Percentiles rank a stretch among this genome's conserved stretches.
These are phyloP conservation scores for Neofusicoccum kwambonambiense DNA, from an alignment of 2,329 filamentous ascomycete genomes.

Conservation along the genomic window DNA sequence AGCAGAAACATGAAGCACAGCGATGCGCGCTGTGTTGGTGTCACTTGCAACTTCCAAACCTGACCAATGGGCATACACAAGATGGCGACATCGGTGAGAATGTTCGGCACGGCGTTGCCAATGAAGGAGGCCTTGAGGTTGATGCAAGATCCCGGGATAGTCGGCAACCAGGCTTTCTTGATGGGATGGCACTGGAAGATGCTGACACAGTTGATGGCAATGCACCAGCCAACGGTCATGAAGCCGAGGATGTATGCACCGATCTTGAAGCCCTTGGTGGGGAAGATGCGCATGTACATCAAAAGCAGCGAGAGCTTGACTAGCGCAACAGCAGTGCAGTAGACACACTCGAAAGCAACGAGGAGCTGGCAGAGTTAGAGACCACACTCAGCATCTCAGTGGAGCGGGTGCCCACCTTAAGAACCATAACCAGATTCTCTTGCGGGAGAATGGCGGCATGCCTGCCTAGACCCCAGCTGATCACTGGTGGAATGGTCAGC, in stretches of 20 bases:
- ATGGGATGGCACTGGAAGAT: slow-evolving; percentile 56
- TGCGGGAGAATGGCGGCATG: slow-evolving; percentile 19
- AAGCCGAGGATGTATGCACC: slow-evolving; percentile 42
- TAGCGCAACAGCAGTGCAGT: slow-evolving; percentile 49
- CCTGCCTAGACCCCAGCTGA: slow-evolving; percentile 23
- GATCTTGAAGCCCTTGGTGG: slow-evolving; percentile 43
- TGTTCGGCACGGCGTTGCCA: slow-evolving; percentile 50
- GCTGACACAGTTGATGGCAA: slow-evolving; percentile 50
- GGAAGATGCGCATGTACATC: slow-evolving; percentile 57
- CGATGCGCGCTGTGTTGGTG: slow-evolving; percentile 43
- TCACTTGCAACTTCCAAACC: slow-evolving; percentile 48
- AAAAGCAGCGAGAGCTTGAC: slow-evolving; percentile 53
- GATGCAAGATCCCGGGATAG: slow-evolving; percentile 49
- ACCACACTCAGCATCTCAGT: not conserved
- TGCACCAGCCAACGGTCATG: slow-evolving; percentile 49
- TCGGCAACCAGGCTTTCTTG: slow-evolving; percentile 49
- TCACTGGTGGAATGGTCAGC: slow-evolving; percentile 17
- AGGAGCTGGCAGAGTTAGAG: slow-evolving; percentile 37
- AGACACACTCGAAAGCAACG: slow-evolving; percentile 49
- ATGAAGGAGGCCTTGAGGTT: slow-evolving; percentile 53
- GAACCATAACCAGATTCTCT: slow-evolving; percentile 15
- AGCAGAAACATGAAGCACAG: slow-evolving; percentile 47
- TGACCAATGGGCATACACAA: slow-evolving; percentile 49
- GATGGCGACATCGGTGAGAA: slow-evolving; percentile 49
- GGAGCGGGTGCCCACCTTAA: not conserved